Evolutionary conservation across 495 filamentous ascomycete species (phyloP).

Genomic region (Podospora pseudocomata): DNA sequence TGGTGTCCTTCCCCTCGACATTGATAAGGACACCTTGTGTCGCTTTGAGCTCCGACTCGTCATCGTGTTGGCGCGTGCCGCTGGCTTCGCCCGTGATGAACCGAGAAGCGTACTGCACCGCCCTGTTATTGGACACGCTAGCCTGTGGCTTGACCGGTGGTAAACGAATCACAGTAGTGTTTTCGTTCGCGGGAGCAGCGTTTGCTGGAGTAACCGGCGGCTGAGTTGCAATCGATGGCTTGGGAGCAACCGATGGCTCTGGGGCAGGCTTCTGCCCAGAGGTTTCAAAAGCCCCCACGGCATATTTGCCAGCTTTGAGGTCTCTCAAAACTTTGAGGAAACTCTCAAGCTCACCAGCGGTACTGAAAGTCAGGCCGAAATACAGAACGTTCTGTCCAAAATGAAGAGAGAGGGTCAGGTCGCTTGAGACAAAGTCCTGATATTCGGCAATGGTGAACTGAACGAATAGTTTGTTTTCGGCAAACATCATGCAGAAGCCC

Average conservation of each 20-base stretch:
- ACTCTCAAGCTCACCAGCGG: not conserved
- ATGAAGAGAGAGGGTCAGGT: not conserved
- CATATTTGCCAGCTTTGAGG: not conserved
- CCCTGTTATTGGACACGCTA: not conserved
- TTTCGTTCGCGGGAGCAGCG: not conserved
- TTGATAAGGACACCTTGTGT: not conserved
- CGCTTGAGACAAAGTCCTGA: conserved; percentile 7
- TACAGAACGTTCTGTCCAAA: not conserved
- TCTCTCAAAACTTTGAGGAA: not conserved
- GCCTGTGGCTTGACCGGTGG: not conserved
- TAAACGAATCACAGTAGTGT: not conserved
- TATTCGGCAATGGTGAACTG: conserved; percentile 12
- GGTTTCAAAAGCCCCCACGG: not conserved
- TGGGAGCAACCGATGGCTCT: not conserved
- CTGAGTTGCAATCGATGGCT: not conserved
- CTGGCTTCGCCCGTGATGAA: not conserved
- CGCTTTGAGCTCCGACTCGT: not conserved
- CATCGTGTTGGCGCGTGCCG: not conserved
- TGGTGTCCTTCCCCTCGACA: not conserved
- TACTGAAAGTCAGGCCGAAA: not conserved
- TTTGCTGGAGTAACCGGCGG: not conserved
- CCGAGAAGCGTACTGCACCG: not conserved
- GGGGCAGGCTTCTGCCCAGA: not conserved
- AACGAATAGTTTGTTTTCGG: not conserved
- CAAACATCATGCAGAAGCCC: conserved; percentile 10